Evolutionary conservation across 2,329 filamentous ascomycete genomes (phyloP).

Genomic region (Fusarium sp.): DNA sequence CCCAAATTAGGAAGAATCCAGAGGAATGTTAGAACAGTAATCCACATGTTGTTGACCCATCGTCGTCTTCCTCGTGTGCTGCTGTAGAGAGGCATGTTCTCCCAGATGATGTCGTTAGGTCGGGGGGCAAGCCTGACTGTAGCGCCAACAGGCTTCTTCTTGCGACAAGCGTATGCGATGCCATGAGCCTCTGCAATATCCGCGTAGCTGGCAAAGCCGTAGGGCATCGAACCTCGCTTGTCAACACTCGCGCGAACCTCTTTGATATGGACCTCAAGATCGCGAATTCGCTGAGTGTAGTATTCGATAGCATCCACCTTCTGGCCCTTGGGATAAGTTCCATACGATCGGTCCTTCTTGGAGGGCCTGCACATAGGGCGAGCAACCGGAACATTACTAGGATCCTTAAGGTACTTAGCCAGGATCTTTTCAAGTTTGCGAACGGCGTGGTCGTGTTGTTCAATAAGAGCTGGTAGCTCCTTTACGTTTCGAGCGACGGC

Average conservation of each 20-base stretch:
- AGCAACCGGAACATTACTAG: conserved; percentile 78
- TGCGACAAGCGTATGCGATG: conserved; percentile 83
- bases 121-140: conserved; percentile 82
- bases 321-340: conserved; percentile 71
- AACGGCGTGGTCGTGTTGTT: conserved; percentile 83
- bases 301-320: conserved; percentile 97
- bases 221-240: conserved; percentile 87
- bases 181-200: conserved; percentile 88
- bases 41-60: conserved; percentile 86
- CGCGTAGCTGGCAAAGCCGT: conserved; percentile 94
- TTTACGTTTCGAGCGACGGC: conserved; percentile 93
- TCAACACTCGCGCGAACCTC: conserved; percentile 85
- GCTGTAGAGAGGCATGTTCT: conserved; percentile 82
- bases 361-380: conserved; percentile 83
- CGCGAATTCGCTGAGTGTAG: conserved; percentile 83
- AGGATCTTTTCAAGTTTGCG: conserved; percentile 84
- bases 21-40: conserved; percentile 79
- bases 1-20: conserved; percentile 95
- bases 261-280: conserved; percentile 85
- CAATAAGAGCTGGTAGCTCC: conserved; percentile 85
- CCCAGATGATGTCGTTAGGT: conserved; percentile 95
- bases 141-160: conserved; percentile 82
- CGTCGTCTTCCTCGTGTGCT: conserved; percentile 76
- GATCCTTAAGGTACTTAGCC: conserved; percentile 91
- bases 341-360: conserved; percentile 78